Base-by-base conservation (phyloP, 2,329 filamentous ascomycete species). In the Talaromyces funiculosus region DNA sequence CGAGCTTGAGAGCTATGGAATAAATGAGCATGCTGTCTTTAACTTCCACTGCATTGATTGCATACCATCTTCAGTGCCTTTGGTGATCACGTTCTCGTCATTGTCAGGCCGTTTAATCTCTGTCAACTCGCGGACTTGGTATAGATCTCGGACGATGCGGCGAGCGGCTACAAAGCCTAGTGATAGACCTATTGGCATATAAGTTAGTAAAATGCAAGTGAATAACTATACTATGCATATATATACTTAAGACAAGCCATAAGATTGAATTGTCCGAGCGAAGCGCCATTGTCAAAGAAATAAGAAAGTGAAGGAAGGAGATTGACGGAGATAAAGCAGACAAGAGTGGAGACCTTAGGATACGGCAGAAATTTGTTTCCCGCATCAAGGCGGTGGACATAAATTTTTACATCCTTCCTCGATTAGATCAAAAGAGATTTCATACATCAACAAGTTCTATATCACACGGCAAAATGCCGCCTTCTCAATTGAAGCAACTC, bases 401-500 rank as follows among this genome's bases (percentile, higher is more conserved):
- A 64, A 62, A 69, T 68, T 72, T 72, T 71, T 67, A 45, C 62
- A 67, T 38, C 35, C 3, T 12, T 54, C 1, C 4, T 51, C 47
- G n/a, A 51, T 8, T 33, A 1, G 5, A 33, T 8, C 47, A 33
- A 51, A 26, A 2, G n/a, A 14, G 12, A 35, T 35, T 7, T 16
- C 4, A 0, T 29, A 69, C 69, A 70, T 69, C 54, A 45, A 57
- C n/a, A 33, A 68, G 67, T 66, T 59, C 63, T 61, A 58, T 59
- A 43, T 4, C 57, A 56, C 29, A 51, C 26, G 47, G 24, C 59
- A 71, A 78, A 69, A 99, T 99, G 94, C 87, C 93, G 67, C 90
- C 92, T 64, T 99, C 95, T 12, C 95, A 99, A 80, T 83, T 99
- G 61, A 99, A 97, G 78, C 89, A 92, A 76, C 84, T 99, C 47